These are phyloP conservation scores for Cutaneotrichosporon mucoides DNA, from an alignment of 1,284 basidiomycete genomes.

Conservation along the genomic window DNA sequence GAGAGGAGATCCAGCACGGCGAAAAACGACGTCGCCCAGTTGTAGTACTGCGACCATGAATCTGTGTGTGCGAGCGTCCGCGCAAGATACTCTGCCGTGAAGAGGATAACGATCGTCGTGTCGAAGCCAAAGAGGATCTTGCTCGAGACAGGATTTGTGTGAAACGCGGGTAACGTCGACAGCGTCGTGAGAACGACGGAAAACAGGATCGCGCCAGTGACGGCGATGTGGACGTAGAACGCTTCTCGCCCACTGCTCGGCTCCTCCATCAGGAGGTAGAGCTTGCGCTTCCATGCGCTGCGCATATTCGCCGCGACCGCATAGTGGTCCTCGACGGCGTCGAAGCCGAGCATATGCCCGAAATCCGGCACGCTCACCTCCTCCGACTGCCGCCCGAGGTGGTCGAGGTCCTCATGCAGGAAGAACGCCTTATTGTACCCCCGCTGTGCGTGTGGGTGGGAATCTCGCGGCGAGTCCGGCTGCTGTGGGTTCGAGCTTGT, in stretches of 20 bases:
- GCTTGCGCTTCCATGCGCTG: constrained; percentile 41
- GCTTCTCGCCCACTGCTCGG: constrained; percentile 47
- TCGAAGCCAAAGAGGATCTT: constrained; percentile 72
- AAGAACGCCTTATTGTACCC: constrained; percentile 7
- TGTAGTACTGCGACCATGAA: constrained; percentile 45
- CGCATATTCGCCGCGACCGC: constrained; percentile 41
- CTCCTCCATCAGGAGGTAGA: constrained; percentile 50
- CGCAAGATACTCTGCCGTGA: constrained; percentile 63
- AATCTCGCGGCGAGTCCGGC: background rate
- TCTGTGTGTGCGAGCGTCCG: constrained; percentile 49
- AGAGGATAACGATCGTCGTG: constrained; percentile 71
- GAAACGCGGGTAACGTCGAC: constrained; percentile 78
- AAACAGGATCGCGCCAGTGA: constrained; percentile 47
- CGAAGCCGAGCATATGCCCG: constrained; percentile 45
- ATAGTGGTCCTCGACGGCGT: constrained; percentile 48
- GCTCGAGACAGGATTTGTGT: constrained; percentile 58
- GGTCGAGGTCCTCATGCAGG: constrained; percentile 18
- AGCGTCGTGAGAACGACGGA: constrained; percentile 76
- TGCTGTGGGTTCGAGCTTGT: background rate
- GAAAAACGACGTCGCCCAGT: constrained; percentile 61
- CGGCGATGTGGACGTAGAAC: constrained; percentile 45
- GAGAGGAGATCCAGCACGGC: constrained; percentile 77
- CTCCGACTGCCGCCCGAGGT: constrained; percentile 17
- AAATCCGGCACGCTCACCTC: constrained; percentile 47
- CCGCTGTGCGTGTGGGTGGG: background rate